A percentile compares a stretch with the other conserved stretches of the same genome.
Evolutionary conservation across 768 basidiomycete species (phyloP).

Genomic region (Favolaschia claudopus): DNA sequence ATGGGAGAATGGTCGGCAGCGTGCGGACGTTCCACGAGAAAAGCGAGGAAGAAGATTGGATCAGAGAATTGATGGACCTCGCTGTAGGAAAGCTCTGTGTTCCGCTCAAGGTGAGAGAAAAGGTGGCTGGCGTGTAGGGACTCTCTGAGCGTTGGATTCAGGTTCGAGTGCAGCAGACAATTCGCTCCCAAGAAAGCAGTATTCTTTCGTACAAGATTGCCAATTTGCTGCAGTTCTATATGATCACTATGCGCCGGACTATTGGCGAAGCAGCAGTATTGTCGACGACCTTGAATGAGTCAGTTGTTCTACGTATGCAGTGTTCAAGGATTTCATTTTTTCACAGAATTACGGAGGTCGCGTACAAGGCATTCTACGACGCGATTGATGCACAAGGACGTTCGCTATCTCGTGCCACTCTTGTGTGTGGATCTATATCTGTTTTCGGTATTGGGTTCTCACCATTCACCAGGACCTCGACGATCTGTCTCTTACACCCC

Average conservation of each 20-base stretch:
- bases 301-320: slow-evolving; percentile 31
- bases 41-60: slow-evolving; percentile 79
- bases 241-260: slow-evolving; percentile 90
- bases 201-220: slow-evolving; percentile 93
- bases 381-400: slow-evolving; percentile 87
- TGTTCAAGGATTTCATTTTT: not conserved
- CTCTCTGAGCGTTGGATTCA: slow-evolving; percentile 35
- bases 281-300: slow-evolving; percentile 84
- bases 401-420: slow-evolving; percentile 57
- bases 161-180: slow-evolving; percentile 92
- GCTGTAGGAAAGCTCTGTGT: slow-evolving; percentile 84
- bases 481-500: slow-evolving; percentile 76
- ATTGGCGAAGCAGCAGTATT: slow-evolving; percentile 86
- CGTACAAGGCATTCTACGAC: slow-evolving; percentile 88
- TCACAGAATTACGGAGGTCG: slow-evolving; percentile 76
- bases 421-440: slow-evolving; percentile 48
- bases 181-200: slow-evolving; percentile 91
- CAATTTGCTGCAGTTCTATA: slow-evolving; percentile 94
- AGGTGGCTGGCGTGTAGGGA: not conserved
- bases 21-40: slow-evolving; percentile 58
- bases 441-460: slow-evolving; percentile 35
- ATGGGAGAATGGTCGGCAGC: slow-evolving; percentile 80
- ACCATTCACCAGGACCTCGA: slow-evolving; percentile 59
- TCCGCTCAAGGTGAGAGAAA: slow-evolving; percentile 77
- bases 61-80: slow-evolving; percentile 80